Evolutionary conservation across 345 rosid species (phyloP), one percentile per base, ranked within the genome.

Genomic region (Eutrema yunnanense): DNA sequence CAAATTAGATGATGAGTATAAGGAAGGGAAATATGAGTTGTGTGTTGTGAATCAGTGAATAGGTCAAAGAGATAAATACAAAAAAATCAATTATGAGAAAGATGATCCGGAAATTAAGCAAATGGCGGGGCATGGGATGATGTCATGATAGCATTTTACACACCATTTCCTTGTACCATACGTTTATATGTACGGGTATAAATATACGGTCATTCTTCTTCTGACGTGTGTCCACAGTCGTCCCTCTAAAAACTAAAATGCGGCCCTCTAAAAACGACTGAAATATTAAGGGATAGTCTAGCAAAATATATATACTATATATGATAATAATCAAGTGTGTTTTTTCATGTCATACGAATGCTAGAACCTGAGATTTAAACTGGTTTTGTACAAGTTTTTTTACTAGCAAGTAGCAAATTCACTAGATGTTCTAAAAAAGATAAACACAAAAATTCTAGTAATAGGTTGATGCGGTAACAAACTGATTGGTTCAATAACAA

Each of bases 101-200:
- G 63, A 72, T 73, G 49, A 44, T 46, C 77, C 71, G 71, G 41
- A 55, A 55, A 56, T 73, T 37, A 73, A 37, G 71, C 65, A 38
- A 63, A 53, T 48, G 71, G 77, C 34, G 65, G 65, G 77, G 26
- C 57, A 73, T 64, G 51, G 51, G 71, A 64, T 65, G 77, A 65
- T 65, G 77, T 73, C 77, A 62, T 62, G 41, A 46, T n/a, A 30
- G 13, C 52, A 50, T 71, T 22, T 71, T 22, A 36, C 41, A 71
- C 61, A 62, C 8, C n/a, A 7, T 52, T 63, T 64, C 65, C 49
- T 64, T 54, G 54, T 62, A 63, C 55, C 32, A 53, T 43, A 72
- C 48, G 70, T 34, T 4, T 53, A 9, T 16, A 29, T 14, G 10
- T 3, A 42, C 72, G 43, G 19, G 19, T 43, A 19, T 46, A 44